A percentile compares a stretch with the other conserved stretches of the same genome.
phyloP scores from a whole-genome alignment of 768 basidiomycete genomes.

The Psilocybe cubensis region DNA sequence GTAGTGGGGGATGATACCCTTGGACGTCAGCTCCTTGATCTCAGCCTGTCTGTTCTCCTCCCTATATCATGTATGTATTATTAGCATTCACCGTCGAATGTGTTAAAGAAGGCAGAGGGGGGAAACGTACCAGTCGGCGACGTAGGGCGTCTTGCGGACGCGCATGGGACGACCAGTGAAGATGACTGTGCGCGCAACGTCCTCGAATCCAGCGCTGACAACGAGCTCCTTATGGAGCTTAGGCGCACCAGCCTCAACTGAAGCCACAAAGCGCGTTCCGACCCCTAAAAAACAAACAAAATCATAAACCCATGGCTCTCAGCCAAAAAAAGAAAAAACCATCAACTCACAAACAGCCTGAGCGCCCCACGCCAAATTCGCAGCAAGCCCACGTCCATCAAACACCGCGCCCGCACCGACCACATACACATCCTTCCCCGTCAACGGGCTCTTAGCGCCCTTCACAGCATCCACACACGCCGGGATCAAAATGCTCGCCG shows the following conservation, averaged over 20 bases:
- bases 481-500: slow-evolving; percentile 87
- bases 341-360: slow-evolving; percentile 79
- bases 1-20: slow-evolving; percentile 81
- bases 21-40: slow-evolving; percentile 79
- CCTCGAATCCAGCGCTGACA: slow-evolving; percentile 72
- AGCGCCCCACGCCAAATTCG: slow-evolving; percentile 89
- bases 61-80: slow-evolving; percentile 40
- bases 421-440: slow-evolving; percentile 83
- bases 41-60: slow-evolving; percentile 78
- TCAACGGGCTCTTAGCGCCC: slow-evolving; percentile 77
- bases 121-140: slow-evolving; percentile 72
- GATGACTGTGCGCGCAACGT: slow-evolving; percentile 84
- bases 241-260: slow-evolving; percentile 79
- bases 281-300: slow-evolving; percentile 52
- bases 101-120: background rate
- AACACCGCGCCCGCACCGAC: slow-evolving; percentile 92
- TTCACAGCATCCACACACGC: slow-evolving; percentile 87
- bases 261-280: slow-evolving; percentile 87
- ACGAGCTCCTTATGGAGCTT: slow-evolving; percentile 84
- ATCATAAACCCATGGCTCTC: background rate
- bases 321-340: background rate
- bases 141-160: slow-evolving; percentile 82
- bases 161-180: slow-evolving; percentile 90
- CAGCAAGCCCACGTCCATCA: slow-evolving; percentile 86
- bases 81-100: background rate